Base-by-base conservation (phyloP, 495 filamentous ascomycete species). In the Hapsidospora chrysogenum region DNA sequence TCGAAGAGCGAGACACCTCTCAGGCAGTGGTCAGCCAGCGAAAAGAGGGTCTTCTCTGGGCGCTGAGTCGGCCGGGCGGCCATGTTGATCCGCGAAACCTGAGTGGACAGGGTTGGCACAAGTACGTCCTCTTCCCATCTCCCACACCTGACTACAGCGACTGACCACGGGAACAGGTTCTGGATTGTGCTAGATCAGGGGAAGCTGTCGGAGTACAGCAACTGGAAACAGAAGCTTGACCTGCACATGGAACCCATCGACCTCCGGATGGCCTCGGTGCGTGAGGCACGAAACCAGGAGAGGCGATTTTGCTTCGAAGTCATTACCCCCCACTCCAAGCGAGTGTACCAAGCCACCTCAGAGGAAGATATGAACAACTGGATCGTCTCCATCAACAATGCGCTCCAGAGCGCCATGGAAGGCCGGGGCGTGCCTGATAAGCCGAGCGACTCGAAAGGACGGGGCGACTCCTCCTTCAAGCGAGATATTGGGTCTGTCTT, bases 171-270 rank as follows among this genome's bases (percentile, higher is more conserved):
- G 18, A 2, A 35, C 41, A 95, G 86, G 48, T 96, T 93, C 53
- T 99, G 89, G 89, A 87, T 99, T 42, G 92, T 96, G 2, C 67
- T 96, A 11, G 89, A 96, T 50, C 85, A 89, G 56, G 89, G 89
- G 3, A 92, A 86, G 52, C 61, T 99, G 19, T 93, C 89, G 1
- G 89, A 99, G 48, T 96, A 99, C 54, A 92, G 85, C 49, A 96
- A 99, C 54, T 99, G 89, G 89, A 99, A 99, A 57, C 82, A 96
- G 50, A 82, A 77, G 54, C 69, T 96, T 31, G 92, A 95, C 53
- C 64, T 95, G 22, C 89, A 99, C 51, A 96, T 93, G 75, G 89
- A 99, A 6, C 89, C 89, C 2, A 99, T 99, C 41, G 92, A 99
- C 53, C 64, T 99, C 27, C 79, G 86, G 18, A 85, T 96, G 70